Base-by-base conservation (phyloP, 192 early-diverging fungal species). In the Coemansia aciculifera region DNA sequence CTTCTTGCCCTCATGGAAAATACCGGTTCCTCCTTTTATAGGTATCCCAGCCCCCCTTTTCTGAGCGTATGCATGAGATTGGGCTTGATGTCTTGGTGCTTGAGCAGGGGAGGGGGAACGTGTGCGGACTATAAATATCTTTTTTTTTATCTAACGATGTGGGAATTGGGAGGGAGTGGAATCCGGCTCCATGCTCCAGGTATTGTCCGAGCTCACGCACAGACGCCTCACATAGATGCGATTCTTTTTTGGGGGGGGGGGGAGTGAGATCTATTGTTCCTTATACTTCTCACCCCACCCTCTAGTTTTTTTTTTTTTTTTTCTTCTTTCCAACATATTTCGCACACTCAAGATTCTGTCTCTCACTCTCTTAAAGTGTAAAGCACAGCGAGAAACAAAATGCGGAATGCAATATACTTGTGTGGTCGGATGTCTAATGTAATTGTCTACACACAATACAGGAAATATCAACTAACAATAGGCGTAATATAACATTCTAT, bases 171-270 rank as follows among this genome's bases (percentile, higher is more conserved):
- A 27, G 34, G 34, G 6, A 8, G n/a, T 19, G 46, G n/a, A 49
- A 49, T 49, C 46, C 46, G n/a, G 17, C n/a, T 46, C 44, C 44
- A 46, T 46, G 6, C 44, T 46, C n/a, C 9, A 23, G 19, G 19
- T 49, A 49, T 49, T 49, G 46, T 49, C n/a, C 2, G 19, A 23
- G 13, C 44, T 46, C n/a, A 19, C 46, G 46, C 46, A 49, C 46
- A 49, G 46, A 49, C 46, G 46, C 46, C 46, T 49, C 46, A 49
- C 44, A 46, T 21, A 49, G 46, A 49, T 49, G 46, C 46, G 46
- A 49, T 21, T 49, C 9, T 27, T 27, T 27, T 27, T 21, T 48
- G 17, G 44, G 46, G 46, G 46, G 39, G 11, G 34, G 32, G 32
- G 34, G 34, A 36, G 12, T 15, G 17, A 17, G 0, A 42, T 42